Evolutionary conservation across 164 flowering plant species (phyloP), one percentile per base, ranked within the genome.

Genomic region (Liriodendron chinense): DNA sequence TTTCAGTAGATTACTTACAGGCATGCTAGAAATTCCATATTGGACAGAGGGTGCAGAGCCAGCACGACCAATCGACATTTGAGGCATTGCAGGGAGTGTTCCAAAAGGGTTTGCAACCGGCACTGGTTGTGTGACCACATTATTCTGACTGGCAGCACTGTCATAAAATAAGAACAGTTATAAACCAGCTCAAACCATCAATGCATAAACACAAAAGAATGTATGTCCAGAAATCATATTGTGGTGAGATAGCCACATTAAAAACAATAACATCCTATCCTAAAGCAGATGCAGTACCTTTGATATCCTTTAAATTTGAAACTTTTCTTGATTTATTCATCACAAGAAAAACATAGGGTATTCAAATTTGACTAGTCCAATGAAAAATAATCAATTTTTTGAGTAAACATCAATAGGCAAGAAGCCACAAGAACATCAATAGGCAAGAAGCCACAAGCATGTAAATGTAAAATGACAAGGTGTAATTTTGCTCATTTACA

Each of bases 1-100:
- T 53, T 53, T 12, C 18, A 53, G 20, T 53, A 16, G 16, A 53
- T 53, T 53, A 65, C 81, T 81, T 84, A 91, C 92, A 70, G 96
- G 98, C 87, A 93, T 82, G 84, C 87, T 90, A 65, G 98, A 91
- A 76, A 91, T 91, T 72, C 97, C 96, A 87, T 93, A 91, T 78
- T 91, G 96, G 76, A 91, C 75, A 43, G 93, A 87, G 34, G 94
- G 86, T 28, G 91, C 73, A 57, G 89, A 84, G 78, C 93, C 98
- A 26, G 83, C 67, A 34, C 82, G 91, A 63, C 91, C 90, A 82
- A 91, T 90, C 43, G 92, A 90, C 76, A 93, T 82, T 70, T 88
- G 92, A 77, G 98, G 98, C 93, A 89, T 83, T 66, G 93, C 89
- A 77, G 94, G 96, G n/a, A 90, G 84, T 48, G 90, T 89, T 70